Percentiles rank a stretch among this genome's conserved stretches.
These are phyloP conservation scores for Floccularia luteovirens DNA, from an alignment of 768 basidiomycete species.

Conservation along the genomic window DNA sequence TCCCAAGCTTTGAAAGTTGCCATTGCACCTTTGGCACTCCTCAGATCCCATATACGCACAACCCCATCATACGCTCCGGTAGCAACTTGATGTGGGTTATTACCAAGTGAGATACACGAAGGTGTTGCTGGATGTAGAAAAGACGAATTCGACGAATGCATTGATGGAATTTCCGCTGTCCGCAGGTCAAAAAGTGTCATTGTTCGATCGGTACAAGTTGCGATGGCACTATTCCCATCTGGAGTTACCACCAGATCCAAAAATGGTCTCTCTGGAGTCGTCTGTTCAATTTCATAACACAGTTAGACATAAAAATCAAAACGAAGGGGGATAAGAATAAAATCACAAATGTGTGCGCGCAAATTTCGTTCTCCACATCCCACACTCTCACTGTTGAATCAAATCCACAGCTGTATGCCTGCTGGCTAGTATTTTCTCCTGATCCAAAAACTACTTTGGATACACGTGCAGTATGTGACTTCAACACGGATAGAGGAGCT, in stretches of 20 bases:
- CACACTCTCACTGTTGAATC: constrained; percentile 87
- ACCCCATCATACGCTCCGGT: constrained; percentile 76
- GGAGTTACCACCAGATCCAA: constrained; percentile 46
- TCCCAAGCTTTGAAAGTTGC: constrained; percentile 59
- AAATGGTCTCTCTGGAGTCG: constrained; percentile 69
- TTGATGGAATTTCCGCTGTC: constrained; percentile 19
- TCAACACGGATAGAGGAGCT: constrained; percentile 65
- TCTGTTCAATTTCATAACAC: constrained; percentile 25
- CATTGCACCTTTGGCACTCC: constrained; percentile 59
- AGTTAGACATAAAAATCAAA: constrained; percentile 1
- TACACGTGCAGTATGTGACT: constrained; percentile 78
- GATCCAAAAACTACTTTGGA: constrained; percentile 60
- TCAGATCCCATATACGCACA: constrained; percentile 72
- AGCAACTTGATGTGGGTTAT: constrained; percentile 44
- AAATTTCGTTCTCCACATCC: constrained; percentile 78
- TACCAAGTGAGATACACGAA: constrained; percentile 40
- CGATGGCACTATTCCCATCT: constrained; percentile 39
- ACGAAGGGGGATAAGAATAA: constrained; percentile 2
- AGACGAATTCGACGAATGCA: constrained; percentile 23
- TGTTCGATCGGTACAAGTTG: constrained; percentile 69
- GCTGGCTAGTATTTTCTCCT: constrained; percentile 12
- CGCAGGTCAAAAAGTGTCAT: constrained; percentile 68
- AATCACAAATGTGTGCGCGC: constrained; percentile 62
- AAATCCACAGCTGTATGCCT: constrained; percentile 75
- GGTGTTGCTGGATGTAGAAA: constrained; percentile 62